phyloP scores from a whole-genome alignment of 1,284 basidiomycete genomes.

The Irpex sp. region DNA sequence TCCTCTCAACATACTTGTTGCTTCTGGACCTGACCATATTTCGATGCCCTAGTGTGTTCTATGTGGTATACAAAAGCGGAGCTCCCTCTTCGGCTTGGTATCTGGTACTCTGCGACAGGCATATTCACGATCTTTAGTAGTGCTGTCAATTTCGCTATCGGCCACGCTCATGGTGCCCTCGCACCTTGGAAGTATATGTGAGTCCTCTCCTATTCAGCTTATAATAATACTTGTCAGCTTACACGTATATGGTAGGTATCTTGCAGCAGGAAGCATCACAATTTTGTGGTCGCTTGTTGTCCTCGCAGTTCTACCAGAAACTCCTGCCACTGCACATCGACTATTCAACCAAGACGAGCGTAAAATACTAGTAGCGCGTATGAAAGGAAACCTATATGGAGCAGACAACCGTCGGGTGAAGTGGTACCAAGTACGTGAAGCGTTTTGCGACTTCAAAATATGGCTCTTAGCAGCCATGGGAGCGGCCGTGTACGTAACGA shows the following conservation, averaged over 20 bases:
- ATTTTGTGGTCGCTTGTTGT: conserved; percentile 11
- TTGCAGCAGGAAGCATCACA: conserved; percentile 9
- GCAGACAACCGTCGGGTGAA: conserved; percentile 6
- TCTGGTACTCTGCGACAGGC: conserved; percentile 13
- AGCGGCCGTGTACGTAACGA: conserved; percentile 11
- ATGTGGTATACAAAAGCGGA: conserved; percentile 14
- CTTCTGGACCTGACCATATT: not conserved
- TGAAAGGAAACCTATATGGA: conserved; percentile 8
- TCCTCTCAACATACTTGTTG: not conserved
- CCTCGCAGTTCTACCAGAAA: conserved; percentile 7
- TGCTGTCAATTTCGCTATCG: conserved; percentile 10
- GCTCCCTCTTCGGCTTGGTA: conserved; percentile 10
- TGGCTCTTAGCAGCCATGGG: conserved; percentile 13
- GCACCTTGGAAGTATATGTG: conserved; percentile 13
- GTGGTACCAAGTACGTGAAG: conserved; percentile 6
- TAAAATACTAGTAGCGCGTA: conserved; percentile 7
- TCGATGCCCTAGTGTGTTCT: conserved; percentile 4
- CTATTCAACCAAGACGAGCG: conserved; percentile 11
- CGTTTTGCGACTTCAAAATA: conserved; percentile 9
- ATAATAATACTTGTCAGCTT: not conserved
- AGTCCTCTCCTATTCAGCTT: not conserved
- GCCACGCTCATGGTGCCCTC: conserved; percentile 10
- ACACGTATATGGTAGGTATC: not conserved
- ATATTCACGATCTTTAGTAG: conserved; percentile 13
- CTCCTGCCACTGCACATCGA: conserved; percentile 9